Percentiles rank a stretch among this genome's conserved stretches.
phyloP scores from a whole-genome alignment of 2,329 filamentous ascomycete genomes.

The Coniosporium tulheliwenetii region DNA sequence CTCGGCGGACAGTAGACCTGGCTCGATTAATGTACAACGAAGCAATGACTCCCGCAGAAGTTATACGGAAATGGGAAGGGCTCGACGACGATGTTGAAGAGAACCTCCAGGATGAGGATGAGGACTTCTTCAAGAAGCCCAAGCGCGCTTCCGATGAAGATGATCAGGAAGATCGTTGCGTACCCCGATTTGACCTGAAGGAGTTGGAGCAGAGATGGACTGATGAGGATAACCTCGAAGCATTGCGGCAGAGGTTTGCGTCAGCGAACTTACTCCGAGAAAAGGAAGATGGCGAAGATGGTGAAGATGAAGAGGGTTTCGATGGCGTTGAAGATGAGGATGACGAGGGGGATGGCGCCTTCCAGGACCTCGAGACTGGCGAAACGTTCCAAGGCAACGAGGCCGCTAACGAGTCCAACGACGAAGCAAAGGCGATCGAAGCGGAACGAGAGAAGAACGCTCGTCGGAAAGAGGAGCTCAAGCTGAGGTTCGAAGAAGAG shows the following conservation, averaged over 20 bases:
- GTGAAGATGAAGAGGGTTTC: slow-evolving; percentile 36
- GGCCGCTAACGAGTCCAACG: slow-evolving; percentile 20
- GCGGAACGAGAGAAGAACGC: slow-evolving; percentile 86
- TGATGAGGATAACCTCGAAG: slow-evolving; percentile 59
- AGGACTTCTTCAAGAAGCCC: slow-evolving; percentile 46
- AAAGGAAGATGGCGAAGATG: slow-evolving; percentile 36
- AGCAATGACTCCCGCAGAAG: slow-evolving; percentile 57
- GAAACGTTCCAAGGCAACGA: slow-evolving; percentile 35
- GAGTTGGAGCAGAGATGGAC: slow-evolving; percentile 77
- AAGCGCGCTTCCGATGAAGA: slow-evolving; percentile 31
- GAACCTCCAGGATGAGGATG: slow-evolving; percentile 41
- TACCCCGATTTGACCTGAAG: slow-evolving; percentile 68
- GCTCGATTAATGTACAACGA: slow-evolving; percentile 82
- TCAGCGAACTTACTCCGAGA: slow-evolving; percentile 43
- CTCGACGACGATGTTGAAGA: slow-evolving; percentile 38
- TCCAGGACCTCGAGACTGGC: slow-evolving; percentile 72
- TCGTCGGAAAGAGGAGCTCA: slow-evolving; percentile 82
- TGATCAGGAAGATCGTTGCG: slow-evolving; percentile 54
- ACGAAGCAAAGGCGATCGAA: slow-evolving; percentile 46
- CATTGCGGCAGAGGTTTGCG: slow-evolving; percentile 60
- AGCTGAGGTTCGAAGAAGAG: slow-evolving; percentile 89
- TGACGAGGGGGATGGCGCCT: slow-evolving; percentile 63
- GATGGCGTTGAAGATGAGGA: slow-evolving; percentile 34
- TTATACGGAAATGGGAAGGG: slow-evolving; percentile 67
- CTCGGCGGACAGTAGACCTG: slow-evolving; percentile 68